Evolutionary conservation across 306 rosid genomes (phyloP).

Genomic region (Corylus americana): DNA sequence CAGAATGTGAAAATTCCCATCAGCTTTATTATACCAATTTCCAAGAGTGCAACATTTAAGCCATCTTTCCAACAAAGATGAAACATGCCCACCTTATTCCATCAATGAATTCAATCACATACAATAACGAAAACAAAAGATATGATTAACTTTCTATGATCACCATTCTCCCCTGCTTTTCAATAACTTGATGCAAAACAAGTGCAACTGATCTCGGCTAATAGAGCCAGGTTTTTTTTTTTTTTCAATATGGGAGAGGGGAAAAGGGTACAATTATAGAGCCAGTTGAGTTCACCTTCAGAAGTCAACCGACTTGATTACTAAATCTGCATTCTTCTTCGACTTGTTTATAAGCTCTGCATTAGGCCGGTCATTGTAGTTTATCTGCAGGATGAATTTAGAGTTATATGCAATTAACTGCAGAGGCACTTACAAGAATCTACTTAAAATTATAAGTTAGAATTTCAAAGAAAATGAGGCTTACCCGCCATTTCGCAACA

Average conservation of each 20-base stretch:
- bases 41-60: background rate
- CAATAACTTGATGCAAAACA: background rate
- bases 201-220: background rate
- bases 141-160: background rate
- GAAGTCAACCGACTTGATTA: slow-evolving; percentile 73
- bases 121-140: background rate
- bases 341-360: slow-evolving; percentile 80
- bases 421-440: background rate
- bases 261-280: background rate
- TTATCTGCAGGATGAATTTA: slow-evolving; percentile 52
- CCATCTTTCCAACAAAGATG: background rate
- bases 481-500: slow-evolving; percentile 80
- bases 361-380: slow-evolving; percentile 80
- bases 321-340: slow-evolving; percentile 71
- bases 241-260: too few relatives aligned
- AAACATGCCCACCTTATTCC: background rate
- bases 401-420: background rate
- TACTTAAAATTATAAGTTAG: background rate
- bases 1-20: background rate
- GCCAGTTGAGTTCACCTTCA: slow-evolving; percentile 34
- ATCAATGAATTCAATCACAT: background rate
- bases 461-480: slow-evolving; percentile 17
- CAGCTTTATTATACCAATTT: background rate
- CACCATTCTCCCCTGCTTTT: background rate
- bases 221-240: too few relatives aligned